phyloP scores from a whole-genome alignment of 331 rosid species.

The Malus hybrid region DNA sequence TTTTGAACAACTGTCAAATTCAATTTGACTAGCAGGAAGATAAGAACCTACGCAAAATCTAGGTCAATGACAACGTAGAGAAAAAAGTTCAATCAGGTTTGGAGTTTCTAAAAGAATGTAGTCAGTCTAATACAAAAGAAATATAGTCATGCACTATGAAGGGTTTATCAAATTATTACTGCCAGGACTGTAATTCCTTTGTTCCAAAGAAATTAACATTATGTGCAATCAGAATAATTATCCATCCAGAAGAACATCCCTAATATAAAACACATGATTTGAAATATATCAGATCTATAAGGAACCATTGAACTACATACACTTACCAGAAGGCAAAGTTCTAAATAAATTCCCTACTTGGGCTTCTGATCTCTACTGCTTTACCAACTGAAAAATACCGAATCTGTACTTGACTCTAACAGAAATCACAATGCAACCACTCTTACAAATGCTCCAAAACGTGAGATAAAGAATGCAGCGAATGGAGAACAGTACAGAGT shows the following conservation, averaged over 20 bases:
- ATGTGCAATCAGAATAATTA: not conserved
- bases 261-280: not conserved
- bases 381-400: conserved; percentile 37
- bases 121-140: not conserved
- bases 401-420: conserved; percentile 39
- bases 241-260: not conserved
- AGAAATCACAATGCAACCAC: conserved; percentile 46
- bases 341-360: conserved; percentile 27
- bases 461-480: conserved; percentile 32
- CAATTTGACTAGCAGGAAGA: not conserved
- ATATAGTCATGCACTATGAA: not conserved
- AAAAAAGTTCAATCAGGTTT: not conserved
- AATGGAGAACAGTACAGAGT: conserved; percentile 24
- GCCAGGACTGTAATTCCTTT: not conserved
- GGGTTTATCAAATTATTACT: not conserved
- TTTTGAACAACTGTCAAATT: not conserved
- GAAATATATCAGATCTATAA: not conserved
- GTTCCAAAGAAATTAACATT: not conserved
- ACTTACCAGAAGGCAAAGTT: conserved; percentile 40
- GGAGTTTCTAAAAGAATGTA: not conserved
- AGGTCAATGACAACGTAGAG: not conserved
- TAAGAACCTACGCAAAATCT: not conserved
- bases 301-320: conserved; percentile 12
- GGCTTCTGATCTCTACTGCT: conserved; percentile 58
- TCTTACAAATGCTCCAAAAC: conserved; percentile 51